Conservation (phyloP, 2,329 filamentous ascomycete genomes). For the Fusarium gaditjirri region DNA sequence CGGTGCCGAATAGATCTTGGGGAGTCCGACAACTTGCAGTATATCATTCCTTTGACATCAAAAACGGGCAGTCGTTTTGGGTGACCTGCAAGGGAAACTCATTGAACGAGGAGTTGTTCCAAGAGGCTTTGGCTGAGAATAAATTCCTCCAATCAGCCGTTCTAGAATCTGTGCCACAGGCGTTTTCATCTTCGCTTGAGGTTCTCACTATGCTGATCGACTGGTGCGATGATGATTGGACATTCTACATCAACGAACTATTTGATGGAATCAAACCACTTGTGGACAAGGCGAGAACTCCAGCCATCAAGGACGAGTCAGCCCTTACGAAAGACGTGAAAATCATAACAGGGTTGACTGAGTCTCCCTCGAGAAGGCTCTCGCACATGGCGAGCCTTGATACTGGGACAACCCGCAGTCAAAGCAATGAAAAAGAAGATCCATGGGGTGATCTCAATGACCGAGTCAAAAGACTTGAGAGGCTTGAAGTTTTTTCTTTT, state of each 20-base stretch:
- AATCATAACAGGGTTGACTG: not conserved
- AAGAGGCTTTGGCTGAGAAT: not conserved
- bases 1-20: not conserved
- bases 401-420: not conserved
- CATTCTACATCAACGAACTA: slow-evolving; percentile 27
- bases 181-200: slow-evolving; percentile 2
- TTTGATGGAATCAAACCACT: not conserved
- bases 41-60: slow-evolving; percentile 29
- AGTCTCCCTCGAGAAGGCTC: not conserved
- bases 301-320: not conserved
- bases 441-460: not conserved
- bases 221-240: slow-evolving; percentile 33
- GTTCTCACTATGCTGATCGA: slow-evolving; percentile 14
- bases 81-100: slow-evolving; percentile 26
- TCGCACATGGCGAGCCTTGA: not conserved
- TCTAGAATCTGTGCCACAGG: not conserved
- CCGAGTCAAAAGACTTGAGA: not conserved
- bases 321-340: not conserved
- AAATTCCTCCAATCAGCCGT: not conserved
- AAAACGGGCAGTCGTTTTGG: slow-evolving; percentile 8
- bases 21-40: slow-evolving; percentile 24
- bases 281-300: not conserved
- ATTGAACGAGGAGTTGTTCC: not conserved
- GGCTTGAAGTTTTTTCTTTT: not conserved
- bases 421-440: not conserved